Evolutionary conservation across 192 early-diverging fungal species (phyloP), one percentile per base, ranked within the genome.

Genomic region (Coemansia brasiliensis): DNA sequence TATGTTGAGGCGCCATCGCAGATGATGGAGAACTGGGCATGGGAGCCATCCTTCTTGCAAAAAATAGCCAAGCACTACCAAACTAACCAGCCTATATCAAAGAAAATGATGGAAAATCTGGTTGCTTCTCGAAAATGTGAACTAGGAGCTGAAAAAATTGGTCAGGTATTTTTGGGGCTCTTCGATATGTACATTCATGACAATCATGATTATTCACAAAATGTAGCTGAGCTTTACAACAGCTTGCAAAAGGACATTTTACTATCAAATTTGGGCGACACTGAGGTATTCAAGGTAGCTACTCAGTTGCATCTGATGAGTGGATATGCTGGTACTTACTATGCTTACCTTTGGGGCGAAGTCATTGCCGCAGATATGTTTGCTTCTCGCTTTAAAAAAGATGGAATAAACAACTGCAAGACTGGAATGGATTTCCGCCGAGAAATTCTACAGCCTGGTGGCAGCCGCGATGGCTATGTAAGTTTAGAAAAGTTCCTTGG

Each of bases 1-100:
- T 92, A 90, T 69, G 83, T 92, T 15, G 90, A 92, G 74, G 86
- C 86, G 9, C 90, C 90, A n/a, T 85, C 84, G 22, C 88, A 90
- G 78, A 89, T 92, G 88, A 72, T 91, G 21, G 89, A 90, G 62
- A 90, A 89, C 65, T 86, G 82, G 86, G 74, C 80, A 16, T 87
- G 79, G 69, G 81, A 84, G 21, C 69, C 74, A 8, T 54, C 61
- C 12, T 74, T 79, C 6, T 57, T 87, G 5, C 58, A 80, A 20
- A 37, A 53, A 6, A 52, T 84, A 17, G 78, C 84, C 39, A 63
- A 74, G 45, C 89, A 92, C 56, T 87, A 86, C 69, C 67, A 87
- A 41, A 83, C 82, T 16, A 74, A 74, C 2, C 67, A 85, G 29
- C 73, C 74, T 9, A 67, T 91, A 17, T 86, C 90, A 0, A 81